A percentile compares a stretch with the other conserved stretches of the same genome.
Conservation (phyloP, 1,139 yeast genomes). For the Kodamaea derodonti region DNA sequence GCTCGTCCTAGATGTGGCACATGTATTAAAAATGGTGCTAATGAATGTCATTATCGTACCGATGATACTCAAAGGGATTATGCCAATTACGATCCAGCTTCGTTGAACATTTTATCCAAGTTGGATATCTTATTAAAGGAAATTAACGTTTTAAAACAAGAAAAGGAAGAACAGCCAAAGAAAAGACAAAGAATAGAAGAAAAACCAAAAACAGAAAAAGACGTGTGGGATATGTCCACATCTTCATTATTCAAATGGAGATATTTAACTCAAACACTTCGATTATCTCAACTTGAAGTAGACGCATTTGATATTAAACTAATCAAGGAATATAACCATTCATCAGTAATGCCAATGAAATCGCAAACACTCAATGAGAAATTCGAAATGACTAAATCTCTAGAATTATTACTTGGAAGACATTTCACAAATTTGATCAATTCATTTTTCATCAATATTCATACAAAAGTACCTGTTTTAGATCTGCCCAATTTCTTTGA, state of each 20-base stretch:
- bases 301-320: conserved; percentile 13
- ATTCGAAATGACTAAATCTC: conserved; percentile 11
- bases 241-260: conserved; percentile 38
- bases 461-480: conserved; percentile 34
- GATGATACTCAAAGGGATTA: conserved; percentile 27
- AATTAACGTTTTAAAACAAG: conserved; percentile 12
- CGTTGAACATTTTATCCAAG: conserved; percentile 24
- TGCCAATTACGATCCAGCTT: conserved; percentile 24
- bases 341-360: conserved; percentile 7
- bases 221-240: conserved; percentile 41
- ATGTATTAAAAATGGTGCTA: conserved; percentile 36
- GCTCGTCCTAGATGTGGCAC: conserved; percentile 48
- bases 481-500: conserved; percentile 31
- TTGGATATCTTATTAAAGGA: conserved; percentile 30
- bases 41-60: conserved; percentile 30
- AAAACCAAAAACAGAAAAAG: not conserved
- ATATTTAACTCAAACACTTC: conserved; percentile 18
- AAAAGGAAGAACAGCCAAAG: not conserved
- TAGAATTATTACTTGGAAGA: conserved; percentile 20
- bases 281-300: conserved; percentile 13
- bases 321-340: conserved; percentile 16
- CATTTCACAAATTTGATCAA: conserved; percentile 23
- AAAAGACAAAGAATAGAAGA: conserved; percentile 3
- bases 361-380: conserved; percentile 14
- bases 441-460: conserved; percentile 33